phyloP scores from a whole-genome alignment of 495 filamentous ascomycete genomes.

The Thermothielavioides terrestris region DNA sequence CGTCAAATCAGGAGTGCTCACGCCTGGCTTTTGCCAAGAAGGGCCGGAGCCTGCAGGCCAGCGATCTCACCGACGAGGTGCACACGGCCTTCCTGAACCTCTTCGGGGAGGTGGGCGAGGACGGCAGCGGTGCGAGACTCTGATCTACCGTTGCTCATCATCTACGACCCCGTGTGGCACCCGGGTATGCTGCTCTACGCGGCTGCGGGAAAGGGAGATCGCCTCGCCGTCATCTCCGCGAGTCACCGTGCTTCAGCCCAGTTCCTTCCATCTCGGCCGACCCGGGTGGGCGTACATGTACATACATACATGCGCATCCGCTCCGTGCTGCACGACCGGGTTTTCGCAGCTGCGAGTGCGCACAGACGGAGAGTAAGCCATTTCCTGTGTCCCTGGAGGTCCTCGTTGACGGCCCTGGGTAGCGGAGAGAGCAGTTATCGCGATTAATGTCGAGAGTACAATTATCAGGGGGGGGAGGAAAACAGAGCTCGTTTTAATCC shows the following conservation, averaged over 20 bases:
- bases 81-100: constrained; percentile 71
- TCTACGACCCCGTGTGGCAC: not conserved
- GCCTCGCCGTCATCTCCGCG: not conserved
- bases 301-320: not conserved
- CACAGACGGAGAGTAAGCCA: not conserved
- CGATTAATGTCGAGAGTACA: no score
- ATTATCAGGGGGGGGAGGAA: no score
- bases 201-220: not conserved
- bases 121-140: constrained; percentile 10
- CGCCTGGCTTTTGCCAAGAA: constrained; percentile 78
- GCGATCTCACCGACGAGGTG: constrained; percentile 88
- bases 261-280: constrained; percentile 7
- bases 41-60: constrained; percentile 85
- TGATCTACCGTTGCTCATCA: constrained; percentile 3
- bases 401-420: not conserved
- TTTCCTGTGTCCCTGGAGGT: not conserved
- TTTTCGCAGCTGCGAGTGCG: not conserved
- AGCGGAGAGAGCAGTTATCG: not conserved
- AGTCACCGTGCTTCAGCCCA: not conserved
- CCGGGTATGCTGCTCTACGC: not conserved
- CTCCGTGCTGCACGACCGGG: not conserved
- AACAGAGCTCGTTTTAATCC: no score
- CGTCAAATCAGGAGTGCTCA: constrained; percentile 62
- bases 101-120: constrained; percentile 49
- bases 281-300: not conserved